Evolutionary conservation across 75 land plant genomes (phyloP).

Genomic region (Cryptomeria japonica): DNA sequence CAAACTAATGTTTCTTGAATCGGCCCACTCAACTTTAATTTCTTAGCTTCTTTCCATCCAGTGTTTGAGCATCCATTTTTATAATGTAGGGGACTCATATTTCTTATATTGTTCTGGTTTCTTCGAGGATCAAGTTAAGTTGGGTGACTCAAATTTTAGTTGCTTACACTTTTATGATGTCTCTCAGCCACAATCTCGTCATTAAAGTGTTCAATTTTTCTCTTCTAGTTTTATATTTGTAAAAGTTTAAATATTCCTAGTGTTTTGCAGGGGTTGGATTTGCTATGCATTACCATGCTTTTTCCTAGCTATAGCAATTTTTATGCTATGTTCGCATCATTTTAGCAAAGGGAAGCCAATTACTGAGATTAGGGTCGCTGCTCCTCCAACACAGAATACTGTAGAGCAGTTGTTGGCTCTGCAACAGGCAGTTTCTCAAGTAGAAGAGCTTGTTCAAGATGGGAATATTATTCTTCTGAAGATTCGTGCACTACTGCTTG

Average conservation of each 20-base stretch:
- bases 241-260: neutral
- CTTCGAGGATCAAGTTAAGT: neutral
- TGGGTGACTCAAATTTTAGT: neutral
- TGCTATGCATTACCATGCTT: conserved; percentile 40
- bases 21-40: neutral
- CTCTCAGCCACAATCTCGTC: neutral
- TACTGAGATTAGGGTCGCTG: conserved; percentile 63
- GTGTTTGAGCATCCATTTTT: neutral
- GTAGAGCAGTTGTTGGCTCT: conserved; percentile 94
- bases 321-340: conserved; percentile 59
- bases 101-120: neutral
- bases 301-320: conserved; percentile 54
- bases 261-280: conserved; percentile 74
- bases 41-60: neutral
- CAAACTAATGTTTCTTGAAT: neutral
- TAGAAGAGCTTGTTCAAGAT: conserved; percentile 81
- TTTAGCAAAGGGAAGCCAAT: conserved; percentile 45
- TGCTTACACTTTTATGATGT: neutral
- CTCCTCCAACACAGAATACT: conserved; percentile 83
- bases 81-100: neutral
- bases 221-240: neutral
- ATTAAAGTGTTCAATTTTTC: neutral
- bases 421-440: conserved; percentile 81
- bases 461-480: conserved; percentile 83
- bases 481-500: conserved; percentile 67